These are phyloP conservation scores for Fusarium nematophilum DNA, from an alignment of 2,329 filamentous ascomycete species.

Conservation along the genomic window DNA sequence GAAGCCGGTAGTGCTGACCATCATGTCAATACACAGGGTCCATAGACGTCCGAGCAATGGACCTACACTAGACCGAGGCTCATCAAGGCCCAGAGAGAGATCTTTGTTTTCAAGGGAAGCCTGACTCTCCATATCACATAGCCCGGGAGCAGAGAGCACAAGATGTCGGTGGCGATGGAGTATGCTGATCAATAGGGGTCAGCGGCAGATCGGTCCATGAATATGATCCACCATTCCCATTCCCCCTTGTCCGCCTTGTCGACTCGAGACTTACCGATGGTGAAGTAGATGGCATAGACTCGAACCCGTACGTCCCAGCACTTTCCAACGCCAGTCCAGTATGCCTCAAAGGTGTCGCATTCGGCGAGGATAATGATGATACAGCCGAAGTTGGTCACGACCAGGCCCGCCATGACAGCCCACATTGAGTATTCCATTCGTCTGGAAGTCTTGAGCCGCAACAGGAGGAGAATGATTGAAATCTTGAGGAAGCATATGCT, in stretches of 20 bases:
- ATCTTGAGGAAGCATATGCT: constrained; percentile 55
- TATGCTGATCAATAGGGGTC: constrained; percentile 7
- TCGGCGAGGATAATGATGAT: constrained; percentile 50
- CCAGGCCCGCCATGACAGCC: constrained; percentile 46
- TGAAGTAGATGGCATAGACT: constrained; percentile 49
- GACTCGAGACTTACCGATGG: constrained; percentile 38
- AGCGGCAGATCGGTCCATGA: not conserved
- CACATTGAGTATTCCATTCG: constrained; percentile 47
- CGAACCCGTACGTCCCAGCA: constrained; percentile 49
- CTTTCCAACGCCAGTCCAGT: constrained; percentile 46
- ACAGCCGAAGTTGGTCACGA: constrained; percentile 47
- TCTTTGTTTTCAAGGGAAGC: constrained; percentile 46
- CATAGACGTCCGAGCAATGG: too few relatives aligned
- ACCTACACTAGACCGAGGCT: constrained; percentile 44
- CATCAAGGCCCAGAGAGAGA: constrained; percentile 48
- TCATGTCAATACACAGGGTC: not conserved
- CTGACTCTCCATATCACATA: constrained; percentile 49
- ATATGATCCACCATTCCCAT: too few relatives aligned
- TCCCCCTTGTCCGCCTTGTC: not conserved
- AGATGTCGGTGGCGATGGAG: constrained; percentile 32
- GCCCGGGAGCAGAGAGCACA: constrained; percentile 44
- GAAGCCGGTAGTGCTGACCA: constrained; percentile 32
- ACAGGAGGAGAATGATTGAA: constrained; percentile 54
- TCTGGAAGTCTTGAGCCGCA: constrained; percentile 54
- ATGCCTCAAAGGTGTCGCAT: constrained; percentile 45